Percentiles rank a stretch among this genome's conserved stretches.
These are phyloP conservation scores for Bacidia gigantensis DNA, from an alignment of 495 filamentous ascomycete species.

Conservation along the genomic window DNA sequence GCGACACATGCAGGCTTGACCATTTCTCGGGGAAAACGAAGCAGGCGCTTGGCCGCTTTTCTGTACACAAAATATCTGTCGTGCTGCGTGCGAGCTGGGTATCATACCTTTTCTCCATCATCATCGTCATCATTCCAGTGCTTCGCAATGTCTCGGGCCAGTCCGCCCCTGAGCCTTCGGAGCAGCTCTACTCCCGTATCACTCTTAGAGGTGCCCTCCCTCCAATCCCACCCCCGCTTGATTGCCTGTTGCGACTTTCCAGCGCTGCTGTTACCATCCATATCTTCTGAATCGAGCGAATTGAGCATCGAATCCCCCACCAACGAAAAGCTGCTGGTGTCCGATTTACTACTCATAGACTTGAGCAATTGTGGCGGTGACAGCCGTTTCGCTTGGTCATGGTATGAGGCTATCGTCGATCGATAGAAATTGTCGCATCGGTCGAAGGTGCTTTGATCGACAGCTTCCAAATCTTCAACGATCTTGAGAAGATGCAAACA, in stretches of 20 bases:
- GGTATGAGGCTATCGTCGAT: slow-evolving; percentile 32
- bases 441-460: slow-evolving; percentile 51
- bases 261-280: slow-evolving; percentile 28
- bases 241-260: slow-evolving; percentile 6
- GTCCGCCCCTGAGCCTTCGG: slow-evolving; percentile 51
- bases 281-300: slow-evolving; percentile 41
- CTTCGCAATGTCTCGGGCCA: slow-evolving; percentile 55
- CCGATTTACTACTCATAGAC: slow-evolving; percentile 43
- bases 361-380: slow-evolving; percentile 55
- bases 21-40: too few relatives aligned
- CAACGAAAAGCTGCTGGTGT: slow-evolving; percentile 48
- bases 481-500: slow-evolving; percentile 65
- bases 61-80: too few relatives aligned
- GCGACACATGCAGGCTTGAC: too few relatives aligned
- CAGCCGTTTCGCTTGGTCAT: slow-evolving; percentile 34
- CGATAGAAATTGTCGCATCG: slow-evolving; percentile 58
- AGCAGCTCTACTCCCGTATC: slow-evolving; percentile 54
- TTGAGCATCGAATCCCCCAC: slow-evolving; percentile 60
- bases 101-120: slow-evolving; percentile 13
- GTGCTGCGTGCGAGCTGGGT: too few relatives aligned
- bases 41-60: too few relatives aligned
- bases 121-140: slow-evolving; percentile 39
- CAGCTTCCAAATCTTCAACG: slow-evolving; percentile 69
- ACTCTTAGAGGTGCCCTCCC: slow-evolving; percentile 42
- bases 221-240: slow-evolving; percentile 78